Base-by-base conservation (phyloP, 2,329 filamentous ascomycete genomes). In the Talaromyces sp. region DNA sequence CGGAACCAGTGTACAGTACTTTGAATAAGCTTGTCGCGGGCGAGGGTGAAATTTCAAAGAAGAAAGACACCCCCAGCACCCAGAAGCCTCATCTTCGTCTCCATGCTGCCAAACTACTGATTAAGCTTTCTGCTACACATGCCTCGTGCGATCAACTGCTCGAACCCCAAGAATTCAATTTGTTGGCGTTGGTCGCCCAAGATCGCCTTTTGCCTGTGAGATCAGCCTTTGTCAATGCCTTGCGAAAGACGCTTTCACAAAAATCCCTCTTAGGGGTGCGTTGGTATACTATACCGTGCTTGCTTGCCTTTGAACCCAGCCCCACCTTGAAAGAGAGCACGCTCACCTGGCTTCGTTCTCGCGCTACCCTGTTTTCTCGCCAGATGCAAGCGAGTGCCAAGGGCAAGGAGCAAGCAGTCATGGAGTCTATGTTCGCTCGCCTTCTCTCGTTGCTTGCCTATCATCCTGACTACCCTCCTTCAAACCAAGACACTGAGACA, bases 401-500 rank as follows among this genome's bases (percentile, higher is more conserved):
- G 67, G 69, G 70, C 62, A 70, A 62, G 77, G 60, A 80, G 76
- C 82, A 85, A 58, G 85, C 82, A 10, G 82, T 89, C 8, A 85
- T 99, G 79, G 93, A 98, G 75, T 84, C 87, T 24, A 84, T 89
- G 13, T 89, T 98, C 71, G 86, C 90, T 27, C 86, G 95, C 9
- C 83, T 98, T 35, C 81, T 99, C 57, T 95, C 92, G 55, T 79
- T 99, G 50, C 82, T 99, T 50, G 93, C 93, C 5, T 93, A 98
- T 72, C 95, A 99, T 72, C 93, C 93, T 1, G 95, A 99, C 73
- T 97, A 93, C 60, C 78, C 78, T 17, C 69, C 74, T 5, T 68
- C 72, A 14, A 69, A 72, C 24, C 52, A 73, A 19, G 73, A 73
- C 10, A 69, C 75, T 51, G 67, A 71, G 3, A 77, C 73, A 66